Evolutionary conservation across 768 basidiomycete genomes (phyloP), one percentile per base, ranked within the genome.

Genomic region (Nidularia sp.): DNA sequence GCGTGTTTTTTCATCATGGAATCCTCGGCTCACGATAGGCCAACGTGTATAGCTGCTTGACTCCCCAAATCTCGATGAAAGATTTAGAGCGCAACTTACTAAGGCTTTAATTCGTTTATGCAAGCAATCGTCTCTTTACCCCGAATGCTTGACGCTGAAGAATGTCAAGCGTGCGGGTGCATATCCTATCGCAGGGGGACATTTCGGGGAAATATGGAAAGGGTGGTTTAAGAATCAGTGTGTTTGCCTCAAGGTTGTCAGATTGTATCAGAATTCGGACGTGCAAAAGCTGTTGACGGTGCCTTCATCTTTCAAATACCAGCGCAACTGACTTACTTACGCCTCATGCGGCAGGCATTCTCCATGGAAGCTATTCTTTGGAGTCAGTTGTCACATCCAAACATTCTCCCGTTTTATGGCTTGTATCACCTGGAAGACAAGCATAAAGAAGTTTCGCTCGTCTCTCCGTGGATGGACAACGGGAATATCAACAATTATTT

Each of bases 401-500:
- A 25, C 25, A 48, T 69, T 8, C 54, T 69, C 18, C 69, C 67
- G 5, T 67, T 69, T 45, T 63, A 63, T 22, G 69, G 69, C 3
- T 42, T 64, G n/a, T 62, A 59, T 53, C 55, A 53, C 42, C 44
- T 62, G 10, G 15, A 10, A 13, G 32, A 34, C 55, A 55, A 29
- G 41, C 49, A 25, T 48, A 32, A 32, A 13, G 53, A 63, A 47
- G 25, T 65, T 29, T 58, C 61, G 33, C 59, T 77, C 10, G 66
- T 76, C 41, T 74, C 74, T 3, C 74, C 25, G 25, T 25, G 25
- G 25, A 25, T 25, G 25, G 25, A 25, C 25, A 25, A 25, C 25
- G 25, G 25, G 64, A 62, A 66, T 22, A 50, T 75, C 4, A 54
- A 36, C 29, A 43, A 58, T 3, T 75, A 67, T 57, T 61, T 76